Base-by-base conservation (phyloP, 768 basidiomycete species). In the Auricularia sp. region DNA sequence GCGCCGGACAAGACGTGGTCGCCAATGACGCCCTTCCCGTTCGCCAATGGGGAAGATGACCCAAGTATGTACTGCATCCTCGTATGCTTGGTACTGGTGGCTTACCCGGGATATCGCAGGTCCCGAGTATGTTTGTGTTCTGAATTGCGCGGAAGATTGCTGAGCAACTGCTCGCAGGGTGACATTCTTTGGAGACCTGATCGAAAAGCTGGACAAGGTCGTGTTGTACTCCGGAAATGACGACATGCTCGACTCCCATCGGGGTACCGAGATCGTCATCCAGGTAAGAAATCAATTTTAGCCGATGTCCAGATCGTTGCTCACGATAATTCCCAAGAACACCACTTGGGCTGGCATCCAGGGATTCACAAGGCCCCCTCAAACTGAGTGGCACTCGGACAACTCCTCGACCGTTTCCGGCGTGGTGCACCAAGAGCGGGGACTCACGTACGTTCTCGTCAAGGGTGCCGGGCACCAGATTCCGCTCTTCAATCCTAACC, bases 271-370 rank as follows among this genome's bases (percentile, higher is more conserved):
- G 47, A 18, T 51, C 21, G 47, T 51, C 47, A 51, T 51, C 6
- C 47, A 80, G 74, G 87, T 87, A 70, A 7, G 78, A 35, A 23
- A 35, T 36, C 36, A 7, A 29, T 12, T 33, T 56, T 56, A 8
- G 21, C 3, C 7, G 47, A 39, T 3, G 71, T 67, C 42, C 23
- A 29, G 29, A 29, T 29, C 29, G 29, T 33, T 51, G 29, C 12
- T 6, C 3, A 44, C 44, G 7, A 61, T 29, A 29, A 2, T 54
- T 63, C 21, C 54, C 0, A 61, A 89, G 86, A 91, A 91, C 68
- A 88, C 87, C 33, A 89, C 89, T 0, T 91, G 90, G 67, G 88
- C 87, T 33, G 88, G 87, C 5, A 84, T 85, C 53, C 86, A 84
- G 73, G 89, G 89, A 3, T 91, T 91, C 72, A 84, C 85, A 3